phyloP scores from a whole-genome alignment of 139 green algal genomes.

The Mesostigma viride region DNA sequence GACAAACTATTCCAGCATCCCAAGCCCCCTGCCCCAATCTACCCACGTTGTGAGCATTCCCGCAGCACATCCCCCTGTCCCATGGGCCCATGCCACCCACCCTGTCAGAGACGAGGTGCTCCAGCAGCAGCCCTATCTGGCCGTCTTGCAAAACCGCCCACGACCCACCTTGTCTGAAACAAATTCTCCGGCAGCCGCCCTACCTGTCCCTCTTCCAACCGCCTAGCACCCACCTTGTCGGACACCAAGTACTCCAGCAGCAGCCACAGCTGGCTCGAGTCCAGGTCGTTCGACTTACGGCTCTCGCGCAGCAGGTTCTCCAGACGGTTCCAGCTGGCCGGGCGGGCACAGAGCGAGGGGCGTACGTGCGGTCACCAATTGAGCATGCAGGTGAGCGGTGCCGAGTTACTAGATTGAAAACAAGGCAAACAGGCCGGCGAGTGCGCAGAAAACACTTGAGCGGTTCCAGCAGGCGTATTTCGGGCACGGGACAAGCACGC shows the following conservation, averaged over 20 bases:
- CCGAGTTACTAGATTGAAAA: no score
- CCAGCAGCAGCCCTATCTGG: neutral
- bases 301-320: conserved; percentile 76
- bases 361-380: no score
- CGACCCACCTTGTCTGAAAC: neutral
- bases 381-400: no score
- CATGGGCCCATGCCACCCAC: neutral
- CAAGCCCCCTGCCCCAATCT: no score
- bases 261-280: conserved; percentile 71
- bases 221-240: neutral
- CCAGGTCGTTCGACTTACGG: conserved; percentile 60
- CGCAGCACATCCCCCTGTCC: no score
- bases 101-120: neutral
- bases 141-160: neutral
- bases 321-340: conserved; percentile 69
- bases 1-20: no score
- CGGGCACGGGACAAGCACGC: no score
- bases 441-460: no score
- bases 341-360: no score
- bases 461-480: no score
- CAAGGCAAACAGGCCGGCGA: no score
- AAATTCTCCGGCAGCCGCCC: neutral
- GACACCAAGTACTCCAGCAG: conserved; percentile 65
- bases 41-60: no score
- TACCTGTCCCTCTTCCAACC: neutral